phyloP scores from a whole-genome alignment of 2,329 filamentous ascomycete genomes.

The Colletotrichum lini region DNA sequence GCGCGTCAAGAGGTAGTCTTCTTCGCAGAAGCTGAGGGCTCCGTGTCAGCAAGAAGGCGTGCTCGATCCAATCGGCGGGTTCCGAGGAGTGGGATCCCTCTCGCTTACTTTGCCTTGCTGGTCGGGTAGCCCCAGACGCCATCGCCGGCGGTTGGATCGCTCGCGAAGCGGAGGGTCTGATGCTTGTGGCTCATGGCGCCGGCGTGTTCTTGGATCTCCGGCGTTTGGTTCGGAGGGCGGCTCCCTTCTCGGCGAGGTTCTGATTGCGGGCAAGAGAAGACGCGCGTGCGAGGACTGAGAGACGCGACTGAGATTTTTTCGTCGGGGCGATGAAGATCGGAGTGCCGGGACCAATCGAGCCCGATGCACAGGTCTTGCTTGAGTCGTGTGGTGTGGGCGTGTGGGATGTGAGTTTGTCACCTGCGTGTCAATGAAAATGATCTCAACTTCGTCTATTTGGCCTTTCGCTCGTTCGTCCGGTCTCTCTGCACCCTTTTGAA shows the following conservation, averaged over 20 bases:
- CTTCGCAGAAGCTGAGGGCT: constrained; percentile 40
- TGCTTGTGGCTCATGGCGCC: constrained; percentile 46
- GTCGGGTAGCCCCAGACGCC: constrained; percentile 58
- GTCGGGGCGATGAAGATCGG: constrained; percentile 8
- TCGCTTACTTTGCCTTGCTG: constrained; percentile 56
- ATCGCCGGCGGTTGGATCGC: constrained; percentile 51
- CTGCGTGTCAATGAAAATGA: neutral
- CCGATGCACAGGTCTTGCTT: neutral
- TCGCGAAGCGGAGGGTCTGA: constrained; percentile 55
- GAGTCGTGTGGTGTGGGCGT: neutral
- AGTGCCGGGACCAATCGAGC: neutral
- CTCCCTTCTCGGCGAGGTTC: neutral
- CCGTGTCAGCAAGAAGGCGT: constrained; percentile 17
- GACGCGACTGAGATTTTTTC: constrained; percentile 19
- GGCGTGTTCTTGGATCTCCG: neutral
- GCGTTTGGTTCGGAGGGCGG: neutral
- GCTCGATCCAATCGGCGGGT: neutral
- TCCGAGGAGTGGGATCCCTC: neutral
- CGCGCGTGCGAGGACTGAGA: neutral
- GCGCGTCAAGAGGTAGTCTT: constrained; percentile 56
- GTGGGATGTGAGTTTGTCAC: too few relatives aligned
- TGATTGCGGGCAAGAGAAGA: neutral
- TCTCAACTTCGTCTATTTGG: too few relatives aligned
- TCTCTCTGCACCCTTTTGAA: constrained; percentile 10
- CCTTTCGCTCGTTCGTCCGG: constrained; percentile 16